Evolutionary conservation across 2,329 filamentous ascomycete genomes (phyloP), one percentile per base, ranked within the genome.

Genomic region (Alternaria burnsii): DNA sequence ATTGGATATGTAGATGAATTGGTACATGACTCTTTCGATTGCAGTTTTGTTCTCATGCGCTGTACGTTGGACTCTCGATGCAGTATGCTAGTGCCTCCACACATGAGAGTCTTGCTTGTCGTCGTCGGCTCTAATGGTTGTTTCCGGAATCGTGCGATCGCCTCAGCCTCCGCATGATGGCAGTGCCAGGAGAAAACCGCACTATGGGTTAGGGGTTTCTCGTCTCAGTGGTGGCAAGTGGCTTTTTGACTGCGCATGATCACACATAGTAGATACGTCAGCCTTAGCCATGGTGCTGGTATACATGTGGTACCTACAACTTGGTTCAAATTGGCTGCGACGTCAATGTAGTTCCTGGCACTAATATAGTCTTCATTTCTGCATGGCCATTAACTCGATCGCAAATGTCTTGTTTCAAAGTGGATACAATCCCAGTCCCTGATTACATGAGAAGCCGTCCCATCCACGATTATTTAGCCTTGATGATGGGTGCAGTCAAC

Each of bases 1-100:
- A 50, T 50, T 36, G 46, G 46, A 38, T 36, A n/a, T 50, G 20
- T 50, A 36, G 18, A 26, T 24, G 46, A 50, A 50, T 50, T 10
- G 32, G 8, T 50, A 50, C 20, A 26, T 50, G 14, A 3, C 20
- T 50, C 20, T n/a, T 44, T 44, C 22, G 20, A 24, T 24, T 24
- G 18, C 40, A 12, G 5, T 16, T 24, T 18, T 42, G 40, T 24
- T 42, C 40, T 24, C 14, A 20, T 24, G 40, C 40, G 40, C 40
- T 42, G 20, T 42, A 20, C n/a, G 4, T 11, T 41, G 38, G n/a
- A 41, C 38, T 41, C 38, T 41, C 38, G 1, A 18, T 41, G 38
- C 20, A 5, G 18, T 1, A 41, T 41, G 38, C 18, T 18, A 20
- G 38, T 18, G 38, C 6, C 38, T 20, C n/a, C 9, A 41, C 9